Evolutionary conservation across 768 basidiomycete genomes (phyloP), one percentile per base, ranked within the genome.

Genomic region (Phlebiopsis gigantea): DNA sequence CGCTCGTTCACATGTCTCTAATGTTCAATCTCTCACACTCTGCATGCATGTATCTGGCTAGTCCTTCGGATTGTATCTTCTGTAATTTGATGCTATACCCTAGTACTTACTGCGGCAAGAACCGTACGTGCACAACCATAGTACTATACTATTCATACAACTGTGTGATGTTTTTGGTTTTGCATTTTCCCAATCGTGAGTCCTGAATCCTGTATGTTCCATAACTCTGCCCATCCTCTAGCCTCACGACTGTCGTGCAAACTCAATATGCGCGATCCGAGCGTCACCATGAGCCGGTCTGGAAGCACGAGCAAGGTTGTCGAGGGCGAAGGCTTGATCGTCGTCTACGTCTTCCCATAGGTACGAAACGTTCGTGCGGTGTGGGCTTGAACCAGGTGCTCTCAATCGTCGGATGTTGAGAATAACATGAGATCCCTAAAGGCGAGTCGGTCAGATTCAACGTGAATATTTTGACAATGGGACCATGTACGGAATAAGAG

Each of bases 81-180:
- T 61, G 60, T 61, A 58, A 61, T 51, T 61, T 22, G 54, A 54
- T 57, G 46, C 49, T 53, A 61, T 57, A 61, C 56, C 56, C 56
- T 61, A 61, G 56, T 51, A 51, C 47, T 24, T 48, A 30, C 31
- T 39, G 50, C 50, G n/a, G 22, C 41, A 24, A 34, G 53, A 43
- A 46, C 28, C 39, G 25, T 54, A 43, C 24, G 31, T 21, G 8
- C 15, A 22, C 24, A 7, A 14, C 22, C 34, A 24, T 6, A 4
- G 1, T n/a, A 52, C 31, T 22, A 12, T 14, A 19, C 15, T 19
- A 19, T 46, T 3, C n/a, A 39, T 9, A 17, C 34, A n/a, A n/a
- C n/a, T n/a, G n/a, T n/a, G n/a, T n/a, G n/a, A n/a, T n/a, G n/a
- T n/a, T n/a, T n/a, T n/a, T n/a, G n/a, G n/a, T n/a, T n/a, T n/a